These are phyloP conservation scores for Clarireedia monteithiana DNA, from an alignment of 2,329 filamentous ascomycete genomes.

Conservation along the genomic window DNA sequence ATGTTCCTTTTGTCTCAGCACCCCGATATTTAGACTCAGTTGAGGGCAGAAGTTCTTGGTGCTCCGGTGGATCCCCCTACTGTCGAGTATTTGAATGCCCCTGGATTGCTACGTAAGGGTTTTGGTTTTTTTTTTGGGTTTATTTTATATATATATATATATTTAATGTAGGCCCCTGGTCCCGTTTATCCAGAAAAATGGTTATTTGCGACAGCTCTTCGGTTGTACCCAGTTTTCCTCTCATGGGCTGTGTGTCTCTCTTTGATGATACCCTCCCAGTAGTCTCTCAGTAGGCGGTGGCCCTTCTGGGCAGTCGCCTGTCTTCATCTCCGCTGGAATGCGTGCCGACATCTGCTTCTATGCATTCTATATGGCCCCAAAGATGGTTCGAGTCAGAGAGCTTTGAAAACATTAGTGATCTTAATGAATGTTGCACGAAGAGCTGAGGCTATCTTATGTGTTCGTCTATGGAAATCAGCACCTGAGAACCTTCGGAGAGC, in stretches of 20 bases:
- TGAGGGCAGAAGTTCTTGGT: neutral
- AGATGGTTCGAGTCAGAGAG: too few species aligned
- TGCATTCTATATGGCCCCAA: neutral
- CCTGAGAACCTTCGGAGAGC: too few species aligned
- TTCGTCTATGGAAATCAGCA: too few species aligned
- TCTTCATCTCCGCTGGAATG: neutral
- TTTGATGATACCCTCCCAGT: neutral
- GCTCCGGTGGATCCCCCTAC: neutral
- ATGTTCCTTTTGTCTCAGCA: neutral
- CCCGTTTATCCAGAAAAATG: too few species aligned
- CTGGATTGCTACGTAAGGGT: neutral
- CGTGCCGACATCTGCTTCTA: neutral
- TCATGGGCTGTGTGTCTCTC: neutral
- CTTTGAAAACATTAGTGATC: too few species aligned
- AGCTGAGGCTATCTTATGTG: too few species aligned
- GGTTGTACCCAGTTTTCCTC: neutral
- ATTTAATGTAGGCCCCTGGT: too few species aligned
- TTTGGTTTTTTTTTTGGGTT: neutral
- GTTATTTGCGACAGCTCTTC: neutral
- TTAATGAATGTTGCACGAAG: too few species aligned
- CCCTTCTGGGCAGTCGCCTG: neutral
- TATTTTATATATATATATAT: too few species aligned
- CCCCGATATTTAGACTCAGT: neutral
- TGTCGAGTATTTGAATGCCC: neutral
- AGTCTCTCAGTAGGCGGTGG: neutral